Evolutionary conservation across 139 green algal genomes (phyloP).

Genomic region (Picochlorum sp.): DNA sequence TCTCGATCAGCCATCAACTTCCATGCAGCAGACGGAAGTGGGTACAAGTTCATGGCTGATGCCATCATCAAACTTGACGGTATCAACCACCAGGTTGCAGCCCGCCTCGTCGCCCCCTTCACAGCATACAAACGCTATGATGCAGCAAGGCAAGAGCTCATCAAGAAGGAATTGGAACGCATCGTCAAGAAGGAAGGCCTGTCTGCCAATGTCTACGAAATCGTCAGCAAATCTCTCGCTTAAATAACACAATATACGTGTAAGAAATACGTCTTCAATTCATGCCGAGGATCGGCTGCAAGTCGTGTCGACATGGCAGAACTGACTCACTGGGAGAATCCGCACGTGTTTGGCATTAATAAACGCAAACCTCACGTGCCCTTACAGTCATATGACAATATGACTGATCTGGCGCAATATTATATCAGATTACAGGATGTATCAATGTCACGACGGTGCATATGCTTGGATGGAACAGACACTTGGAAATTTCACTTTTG

Average conservation of each 20-base stretch:
- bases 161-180: constrained; percentile 73
- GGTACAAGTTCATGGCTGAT: constrained; percentile 90
- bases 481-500: constrained; percentile 61
- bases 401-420: constrained; percentile 9
- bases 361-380: constrained; percentile 46
- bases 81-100: constrained; percentile 83
- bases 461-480: constrained; percentile 34
- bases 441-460: background rate
- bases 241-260: background rate
- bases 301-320: background rate
- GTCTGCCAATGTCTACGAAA: constrained; percentile 91
- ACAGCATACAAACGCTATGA: constrained; percentile 81
- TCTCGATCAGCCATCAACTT: constrained; percentile 82
- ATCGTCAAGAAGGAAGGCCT: constrained; percentile 64
- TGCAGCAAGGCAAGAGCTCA: constrained; percentile 63
- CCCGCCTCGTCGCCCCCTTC: constrained; percentile 76
- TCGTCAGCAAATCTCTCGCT: constrained; percentile 74
- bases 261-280: too few relatives aligned
- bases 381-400: constrained; percentile 42
- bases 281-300: background rate
- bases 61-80: constrained; percentile 66
- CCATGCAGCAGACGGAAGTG: constrained; percentile 85
- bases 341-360: constrained; percentile 53
- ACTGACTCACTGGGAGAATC: constrained; percentile 64
- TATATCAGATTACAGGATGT: constrained; percentile 3